Base-by-base conservation (phyloP, 2,329 filamentous ascomycete genomes). In the Fusarium euwallaceae region DNA sequence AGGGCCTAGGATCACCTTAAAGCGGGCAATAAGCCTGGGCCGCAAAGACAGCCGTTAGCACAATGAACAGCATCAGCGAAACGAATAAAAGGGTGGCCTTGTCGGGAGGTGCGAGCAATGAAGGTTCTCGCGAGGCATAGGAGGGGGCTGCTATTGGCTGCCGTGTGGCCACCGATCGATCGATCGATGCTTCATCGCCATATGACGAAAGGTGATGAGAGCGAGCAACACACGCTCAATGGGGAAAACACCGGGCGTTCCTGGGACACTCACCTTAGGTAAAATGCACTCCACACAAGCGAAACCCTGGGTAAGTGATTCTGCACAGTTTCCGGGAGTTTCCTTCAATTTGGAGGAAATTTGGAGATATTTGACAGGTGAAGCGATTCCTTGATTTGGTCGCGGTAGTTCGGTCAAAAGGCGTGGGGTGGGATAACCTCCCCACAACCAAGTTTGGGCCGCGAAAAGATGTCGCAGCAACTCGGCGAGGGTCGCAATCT, bases 181-280 rank as follows among this genome's bases (percentile, higher is more conserved):
- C 80, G 80, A 82, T 80, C 79, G 79, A 74, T 55, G 69, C 62
- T 60, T 71, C 64, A 67, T 76, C 69, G 71, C 74, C 66, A 78
- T 67, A 76, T 78, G 76, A 78, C 76, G 72, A 78, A 71, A 73
- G 41, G 66, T 71, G 70, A 70, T 68, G 62, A 64, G 59, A 67
- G 43, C 41, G 45, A 48, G 66, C 67, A 53, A 63, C 67, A 60
- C 61, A 27, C 61, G 66, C 60, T 58, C 34, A 73, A 67, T 36
- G 16, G 27, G 72, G 20, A 64, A 56, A 70, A 73, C 37, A 22
- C 32, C 45, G 24, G 66, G 51, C 64, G 64, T 65, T 64, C 39
- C 36, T 74, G 24, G 61, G 41, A 67, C 55, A 71, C 76, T 75
- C 55, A 78, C 76, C 37, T 63, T 58, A 61, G 22, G 37, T 22